A percentile compares a stretch with the other conserved stretches of the same genome.
Conservation (phyloP, 768 basidiomycete species). For the Hypsizygus marmoreus region DNA sequence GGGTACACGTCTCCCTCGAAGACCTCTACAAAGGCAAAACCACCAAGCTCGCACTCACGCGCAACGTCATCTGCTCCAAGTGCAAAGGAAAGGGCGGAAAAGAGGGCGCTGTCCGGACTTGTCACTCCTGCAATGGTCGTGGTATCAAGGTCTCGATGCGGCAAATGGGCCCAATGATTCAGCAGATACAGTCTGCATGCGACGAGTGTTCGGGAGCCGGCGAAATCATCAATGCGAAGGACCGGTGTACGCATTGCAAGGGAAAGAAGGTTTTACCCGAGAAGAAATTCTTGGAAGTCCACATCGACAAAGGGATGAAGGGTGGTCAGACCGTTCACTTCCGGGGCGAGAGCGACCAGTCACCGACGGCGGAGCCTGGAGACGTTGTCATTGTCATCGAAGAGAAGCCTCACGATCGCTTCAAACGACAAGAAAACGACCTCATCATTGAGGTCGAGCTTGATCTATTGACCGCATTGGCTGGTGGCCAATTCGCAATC, state of each 20-base stretch:
- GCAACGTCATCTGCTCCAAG: conserved; percentile 90
- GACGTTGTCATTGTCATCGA: conserved; percentile 95
- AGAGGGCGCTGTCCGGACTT: conserved; percentile 88
- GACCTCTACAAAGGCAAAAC: conserved; percentile 99
- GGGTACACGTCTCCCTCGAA: conserved; percentile 94
- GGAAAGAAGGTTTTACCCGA: conserved; percentile 95
- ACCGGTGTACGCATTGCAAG: conserved; percentile 89
- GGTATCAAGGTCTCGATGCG: conserved; percentile 90
- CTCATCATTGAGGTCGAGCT: conserved; percentile 86
- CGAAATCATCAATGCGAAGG: conserved; percentile 91
- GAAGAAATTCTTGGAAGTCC: conserved; percentile 96
- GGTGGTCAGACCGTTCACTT: conserved; percentile 90
- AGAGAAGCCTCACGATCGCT: conserved; percentile 87
- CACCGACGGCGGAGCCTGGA: conserved; percentile 85
- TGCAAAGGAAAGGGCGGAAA: conserved; percentile 98
- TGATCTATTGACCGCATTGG: conserved; percentile 91
- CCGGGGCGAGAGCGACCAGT: conserved; percentile 89
- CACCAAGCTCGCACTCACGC: conserved; percentile 94
- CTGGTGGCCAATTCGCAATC: conserved; percentile 87
- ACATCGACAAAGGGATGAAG: conserved; percentile 98
- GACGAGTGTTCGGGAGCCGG: conserved; percentile 93
- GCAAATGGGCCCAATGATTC: conserved; percentile 99
- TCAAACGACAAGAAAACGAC: conserved; percentile 88
- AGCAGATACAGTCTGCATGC: conserved; percentile 96
- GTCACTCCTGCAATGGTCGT: conserved; percentile 79